Evolutionary conservation across 495 filamentous ascomycete species (phyloP).

Genomic region (Darksidea phi): DNA sequence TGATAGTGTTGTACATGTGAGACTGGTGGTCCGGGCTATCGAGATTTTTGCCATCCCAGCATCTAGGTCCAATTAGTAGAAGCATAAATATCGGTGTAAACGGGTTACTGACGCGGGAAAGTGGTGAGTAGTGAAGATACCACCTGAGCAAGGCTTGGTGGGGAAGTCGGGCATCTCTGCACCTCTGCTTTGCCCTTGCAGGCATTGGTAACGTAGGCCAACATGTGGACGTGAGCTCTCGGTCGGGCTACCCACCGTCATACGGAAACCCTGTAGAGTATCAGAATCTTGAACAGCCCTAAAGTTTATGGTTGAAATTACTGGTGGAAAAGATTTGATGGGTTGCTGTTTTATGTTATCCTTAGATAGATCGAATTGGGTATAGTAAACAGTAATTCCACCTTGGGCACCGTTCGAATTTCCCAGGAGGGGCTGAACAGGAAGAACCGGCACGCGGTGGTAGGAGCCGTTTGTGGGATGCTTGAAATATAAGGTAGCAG

Average conservation of each 20-base stretch:
- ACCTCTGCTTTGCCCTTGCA: constrained; percentile 44
- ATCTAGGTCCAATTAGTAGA: constrained; percentile 17
- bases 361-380: constrained; percentile 44
- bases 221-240: constrained; percentile 36
- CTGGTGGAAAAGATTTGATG: constrained; percentile 51
- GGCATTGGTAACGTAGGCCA: constrained; percentile 52
- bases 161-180: constrained; percentile 51
- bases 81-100: background rate
- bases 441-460: constrained; percentile 46
- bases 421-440: constrained; percentile 45
- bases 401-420: constrained; percentile 46
- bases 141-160: constrained; percentile 46
- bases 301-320: constrained; percentile 23
- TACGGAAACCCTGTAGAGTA: constrained; percentile 51
- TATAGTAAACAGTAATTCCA: constrained; percentile 53
- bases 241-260: constrained; percentile 53
- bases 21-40: constrained; percentile 33
- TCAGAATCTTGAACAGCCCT: background rate
- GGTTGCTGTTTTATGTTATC: constrained; percentile 46
- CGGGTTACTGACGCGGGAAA: constrained; percentile 45
- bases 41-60: constrained; percentile 32
- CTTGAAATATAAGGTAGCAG: constrained; percentile 53
- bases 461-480: constrained; percentile 51
- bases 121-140: constrained; percentile 54
- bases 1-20: constrained; percentile 32